Evolutionary conservation across 2,329 filamentous ascomycete genomes (phyloP), one percentile per base, ranked within the genome.

Genomic region (Trichoderma sp.): DNA sequence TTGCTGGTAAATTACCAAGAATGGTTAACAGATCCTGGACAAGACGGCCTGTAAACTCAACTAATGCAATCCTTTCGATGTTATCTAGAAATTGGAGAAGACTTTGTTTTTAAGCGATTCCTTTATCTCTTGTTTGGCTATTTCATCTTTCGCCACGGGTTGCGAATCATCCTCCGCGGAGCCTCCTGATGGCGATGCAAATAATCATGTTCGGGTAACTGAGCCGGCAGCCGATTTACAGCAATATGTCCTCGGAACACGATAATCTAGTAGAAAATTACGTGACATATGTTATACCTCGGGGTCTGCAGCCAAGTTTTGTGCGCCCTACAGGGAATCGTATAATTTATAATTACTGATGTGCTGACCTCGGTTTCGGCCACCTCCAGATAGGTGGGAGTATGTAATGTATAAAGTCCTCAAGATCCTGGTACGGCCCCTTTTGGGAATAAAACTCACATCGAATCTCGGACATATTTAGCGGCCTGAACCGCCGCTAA

Each of bases 401-500:
- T 31, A 9, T 53, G 45, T 41, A 18, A 41, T 41, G 6, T 18
- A 41, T 41, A 8, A 24, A 60, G 14, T 0, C 27, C 27, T 18
- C 14, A 29, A 29, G n/a, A 16, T 2, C 12, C 56, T 18, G 1
- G 14, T 60, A 60, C 5, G 3, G 6, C 2, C 24, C 27, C 24
- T 29, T 31, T 18, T 18, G 8, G 24, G 56, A 29, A 60, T n/a
- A 29, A 60, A 60, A 9, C 45, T 60, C 14, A 6, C 16, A 18
- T 63, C 18, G 18, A 33, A n/a, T 12, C 9, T 33, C 27, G 59
- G 59, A 27, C 16, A 63, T 38, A 65, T 41, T 31, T 7, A 41
- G 12, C 62, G 62, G 62, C 62, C 11, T 38, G 62, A 0, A 89
- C 88, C 21, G 82, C 86, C 1, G 88, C 87, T 24, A 89, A 88